Conservation (phyloP, 768 basidiomycete genomes). For the Kockovaella imperatae region DNA sequence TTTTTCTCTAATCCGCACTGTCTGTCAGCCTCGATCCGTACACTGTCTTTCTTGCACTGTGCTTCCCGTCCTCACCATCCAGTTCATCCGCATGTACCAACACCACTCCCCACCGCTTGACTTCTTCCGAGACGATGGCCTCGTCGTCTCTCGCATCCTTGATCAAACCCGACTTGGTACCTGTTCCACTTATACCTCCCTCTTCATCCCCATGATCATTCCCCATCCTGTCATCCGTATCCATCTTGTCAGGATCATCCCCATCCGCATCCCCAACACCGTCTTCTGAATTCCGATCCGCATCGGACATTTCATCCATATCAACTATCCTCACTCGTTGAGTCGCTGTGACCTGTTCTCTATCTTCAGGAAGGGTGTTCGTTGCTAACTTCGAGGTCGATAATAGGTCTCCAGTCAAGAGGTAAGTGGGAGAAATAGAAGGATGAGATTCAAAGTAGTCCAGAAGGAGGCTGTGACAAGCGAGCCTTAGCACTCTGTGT, state of each 20-base stretch:
- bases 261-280: conserved; percentile 14
- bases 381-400: conserved; percentile 10
- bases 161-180: conserved; percentile 7
- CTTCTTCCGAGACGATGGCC: conserved; percentile 2
- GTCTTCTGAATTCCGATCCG: conserved; percentile 30
- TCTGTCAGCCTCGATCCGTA: background rate
- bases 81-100: conserved; percentile 21
- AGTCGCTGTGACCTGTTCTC: conserved; percentile 5
- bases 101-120: conserved; percentile 22
- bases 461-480: background rate
- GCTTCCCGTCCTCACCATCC: conserved; percentile 18
- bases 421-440: conserved; percentile 17
- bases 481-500: no score
- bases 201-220: conserved; percentile 16
- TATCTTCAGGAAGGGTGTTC: conserved; percentile 15
- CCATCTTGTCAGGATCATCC: background rate
- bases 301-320: conserved; percentile 35
- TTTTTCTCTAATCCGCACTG: conserved; percentile 18
- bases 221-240: conserved; percentile 2
- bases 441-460: background rate
- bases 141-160: conserved; percentile 1
- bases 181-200: background rate
- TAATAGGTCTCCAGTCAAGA: conserved; percentile 26
- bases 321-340: conserved; percentile 28
- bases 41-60: background rate